Conservation (phyloP, 1,139 yeast species). For the Lodderomyces metapsilosis region DNA sequence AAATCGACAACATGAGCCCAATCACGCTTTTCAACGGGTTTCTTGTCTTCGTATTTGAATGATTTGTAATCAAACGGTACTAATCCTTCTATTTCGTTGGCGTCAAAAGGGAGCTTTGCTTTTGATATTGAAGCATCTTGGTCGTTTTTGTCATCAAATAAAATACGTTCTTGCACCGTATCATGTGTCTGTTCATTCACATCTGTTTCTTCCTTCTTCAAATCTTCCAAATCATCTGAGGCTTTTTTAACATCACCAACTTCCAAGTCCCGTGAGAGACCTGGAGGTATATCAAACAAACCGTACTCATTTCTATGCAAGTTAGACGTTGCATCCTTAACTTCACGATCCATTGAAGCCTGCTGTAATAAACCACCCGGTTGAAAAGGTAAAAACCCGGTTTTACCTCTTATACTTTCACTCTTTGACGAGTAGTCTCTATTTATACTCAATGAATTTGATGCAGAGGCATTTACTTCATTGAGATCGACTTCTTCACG, state of each 20-base stretch:
- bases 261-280: constrained; percentile 69
- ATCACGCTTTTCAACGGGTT: constrained; percentile 44
- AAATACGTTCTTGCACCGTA: background rate
- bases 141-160: constrained; percentile 5
- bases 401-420: constrained; percentile 65
- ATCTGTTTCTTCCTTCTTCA: constrained; percentile 18
- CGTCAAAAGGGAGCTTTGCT: constrained; percentile 24
- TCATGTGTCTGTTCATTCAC: background rate
- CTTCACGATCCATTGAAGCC: constrained; percentile 20
- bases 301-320: constrained; percentile 74
- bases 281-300: constrained; percentile 79
- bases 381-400: constrained; percentile 81
- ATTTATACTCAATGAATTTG: constrained; percentile 69
- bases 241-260: constrained; percentile 18
- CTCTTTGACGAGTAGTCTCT: constrained; percentile 65
- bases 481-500: constrained; percentile 58
- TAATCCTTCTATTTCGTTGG: constrained; percentile 65
- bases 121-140: background rate
- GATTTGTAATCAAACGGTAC: constrained; percentile 60
- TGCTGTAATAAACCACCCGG: constrained; percentile 79
- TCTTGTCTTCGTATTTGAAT: constrained; percentile 28
- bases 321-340: constrained; percentile 33
- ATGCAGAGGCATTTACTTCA: constrained; percentile 45
- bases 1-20: constrained; percentile 98
- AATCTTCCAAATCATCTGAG: constrained; percentile 10